Percentiles rank a stretch among this genome's conserved stretches.
These are phyloP conservation scores for Salix suchowensis DNA, from an alignment of 345 rosid genomes.

Conservation along the genomic window DNA sequence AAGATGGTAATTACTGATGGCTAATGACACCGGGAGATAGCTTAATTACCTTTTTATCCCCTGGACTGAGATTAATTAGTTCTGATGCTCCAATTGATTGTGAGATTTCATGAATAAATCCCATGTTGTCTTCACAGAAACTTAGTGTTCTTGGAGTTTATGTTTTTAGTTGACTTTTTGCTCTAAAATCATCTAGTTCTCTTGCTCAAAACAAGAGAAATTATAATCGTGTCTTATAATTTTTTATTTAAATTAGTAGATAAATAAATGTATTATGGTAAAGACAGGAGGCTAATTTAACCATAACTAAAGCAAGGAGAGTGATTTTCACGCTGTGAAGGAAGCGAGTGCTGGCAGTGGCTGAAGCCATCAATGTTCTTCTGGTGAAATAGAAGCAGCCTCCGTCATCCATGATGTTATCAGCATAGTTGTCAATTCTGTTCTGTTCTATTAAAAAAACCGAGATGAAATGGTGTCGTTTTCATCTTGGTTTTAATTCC, in stretches of 20 bases:
- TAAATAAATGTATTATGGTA: too few relatives aligned
- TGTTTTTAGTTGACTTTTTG: not conserved
- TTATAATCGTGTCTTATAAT: not conserved
- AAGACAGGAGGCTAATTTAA: too few relatives aligned
- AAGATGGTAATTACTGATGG: not conserved
- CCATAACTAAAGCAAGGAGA: not conserved
- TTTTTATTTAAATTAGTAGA: too few relatives aligned
- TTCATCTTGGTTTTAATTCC: too few relatives aligned
- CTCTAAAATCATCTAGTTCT: not conserved
- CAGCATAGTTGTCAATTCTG: too few relatives aligned
- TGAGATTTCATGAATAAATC: not conserved
- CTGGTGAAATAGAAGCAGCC: not conserved
- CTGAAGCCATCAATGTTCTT: not conserved
- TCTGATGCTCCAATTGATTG: not conserved
- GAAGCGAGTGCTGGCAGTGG: not conserved
- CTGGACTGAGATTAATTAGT: not conserved
- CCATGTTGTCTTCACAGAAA: not conserved
- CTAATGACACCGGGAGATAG: not conserved
- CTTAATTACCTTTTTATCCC: not conserved
- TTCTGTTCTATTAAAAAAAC: too few relatives aligned
- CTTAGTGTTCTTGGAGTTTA: not conserved
- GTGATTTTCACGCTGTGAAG: not conserved
- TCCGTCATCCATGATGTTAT: not conserved
- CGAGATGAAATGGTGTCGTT: too few relatives aligned
- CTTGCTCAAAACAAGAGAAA: too few relatives aligned